Evolutionary conservation across 257 asterid species (phyloP).

Genomic region (Coffea eugenioides): DNA sequence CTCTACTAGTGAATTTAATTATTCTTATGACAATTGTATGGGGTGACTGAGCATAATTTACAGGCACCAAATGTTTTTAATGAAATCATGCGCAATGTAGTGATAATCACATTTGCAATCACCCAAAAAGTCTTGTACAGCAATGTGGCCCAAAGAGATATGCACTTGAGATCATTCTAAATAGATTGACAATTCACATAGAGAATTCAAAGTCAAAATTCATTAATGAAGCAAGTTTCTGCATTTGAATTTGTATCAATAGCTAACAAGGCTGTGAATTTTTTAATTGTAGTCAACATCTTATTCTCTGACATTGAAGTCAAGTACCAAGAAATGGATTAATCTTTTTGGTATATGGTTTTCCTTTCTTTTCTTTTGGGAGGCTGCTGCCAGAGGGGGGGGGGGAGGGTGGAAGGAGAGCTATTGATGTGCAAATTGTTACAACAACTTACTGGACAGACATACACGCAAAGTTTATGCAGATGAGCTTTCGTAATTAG

Average conservation of each 20-base stretch:
- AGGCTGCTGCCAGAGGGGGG: too few species aligned
- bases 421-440: neutral
- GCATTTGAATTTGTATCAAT: neutral
- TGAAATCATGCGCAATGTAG: neutral
- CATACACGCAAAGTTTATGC: neutral
- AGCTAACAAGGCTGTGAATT: neutral
- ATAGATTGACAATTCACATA: neutral
- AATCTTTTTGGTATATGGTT: neutral
- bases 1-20: neutral
- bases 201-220: neutral
- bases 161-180: neutral
- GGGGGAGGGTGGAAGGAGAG: neutral
- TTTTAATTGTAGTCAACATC: neutral
- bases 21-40: neutral
- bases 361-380: neutral
- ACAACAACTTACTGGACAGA: neutral
- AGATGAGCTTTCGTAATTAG: neutral
- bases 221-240: neutral
- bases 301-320: too few species aligned
- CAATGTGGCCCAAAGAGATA: neutral
- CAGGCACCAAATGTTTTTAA: neutral
- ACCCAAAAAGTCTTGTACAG: neutral
- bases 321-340: neutral
- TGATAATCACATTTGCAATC: neutral
- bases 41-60: neutral